These are phyloP conservation scores for Triticum aestivum DNA, from an alignment of 176 grass and related monocot species.

Conservation along the genomic window IWGSC_CS_RefSeq_v2.1 NC_057798.1:214748435-214748934, in stretches of 20 bases:
- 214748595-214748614: slow-evolving; percentile 11
- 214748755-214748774: neutral
- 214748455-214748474: neutral
- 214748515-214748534: neutral
- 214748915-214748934: slow-evolving; percentile 1
- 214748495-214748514: neutral
- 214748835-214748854: neutral
- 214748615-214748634: slow-evolving; percentile 24
- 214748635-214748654: slow-evolving; percentile 97
- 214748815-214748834: neutral
- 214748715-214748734: slow-evolving; percentile 70
- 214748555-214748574: neutral
- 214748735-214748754: neutral
- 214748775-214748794: neutral
- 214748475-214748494: neutral
- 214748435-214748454: neutral
- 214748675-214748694: slow-evolving; percentile 98
- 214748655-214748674: slow-evolving; percentile 99
- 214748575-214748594: neutral
- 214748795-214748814: slow-evolving; percentile 28
- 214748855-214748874: neutral
- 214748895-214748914: slow-evolving; percentile 5
- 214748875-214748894: neutral
- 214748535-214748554: neutral
- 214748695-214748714: slow-evolving; percentile 97